Base-by-base conservation (phyloP, 495 filamentous ascomycete species). In the Diplogelasinospora grovesii region DNA sequence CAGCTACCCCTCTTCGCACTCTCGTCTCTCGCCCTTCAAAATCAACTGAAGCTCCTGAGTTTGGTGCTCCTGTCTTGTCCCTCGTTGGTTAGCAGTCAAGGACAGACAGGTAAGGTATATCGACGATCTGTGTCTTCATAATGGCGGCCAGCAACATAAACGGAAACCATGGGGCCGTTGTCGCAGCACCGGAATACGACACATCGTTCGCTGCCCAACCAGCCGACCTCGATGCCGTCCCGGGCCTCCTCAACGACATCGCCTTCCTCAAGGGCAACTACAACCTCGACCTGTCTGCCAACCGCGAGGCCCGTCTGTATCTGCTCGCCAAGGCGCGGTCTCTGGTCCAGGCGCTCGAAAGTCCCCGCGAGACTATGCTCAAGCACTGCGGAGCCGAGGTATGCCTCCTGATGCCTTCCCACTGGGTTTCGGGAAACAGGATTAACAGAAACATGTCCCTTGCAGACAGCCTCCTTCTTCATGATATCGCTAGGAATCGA, bases 351-450 rank as follows among this genome's bases (percentile, higher is more conserved):
- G 53, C 59, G 0, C 50, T 64, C 9, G 56, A 64, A 36, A 60
- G 56, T 11, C 62, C 62, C 5, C 47, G 58, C 0, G 62, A 65
- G 51, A 60, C 52, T 15, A 53, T 62, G 56, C 37, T 62, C 23
- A 41, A 51, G 46, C 62, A 65, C 6, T 22, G 44, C 31, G 59
- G 62, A 39, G 62, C 58, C 0, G 45, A 65, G 46, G 59, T 45
- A n/a, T 21, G 49, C 8, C 14, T 28, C 29, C 8, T 13, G 4
- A 21, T 14, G 22, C 7, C 22, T 34, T 31, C 13, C 13, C 9
- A 4, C n/a, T n/a, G n/a, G n/a, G 8, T 26, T 5, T 7, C 16
- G 19, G 11, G 9, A 5, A 15, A 37, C 10, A 35, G 5, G 22
- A 15, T 8, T 36, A 13, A 6, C 19, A 19, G 13, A 6, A 8